These are phyloP conservation scores for Fusarium pilosicola DNA, from an alignment of 2,329 filamentous ascomycete species.

Conservation along the genomic window DNA sequence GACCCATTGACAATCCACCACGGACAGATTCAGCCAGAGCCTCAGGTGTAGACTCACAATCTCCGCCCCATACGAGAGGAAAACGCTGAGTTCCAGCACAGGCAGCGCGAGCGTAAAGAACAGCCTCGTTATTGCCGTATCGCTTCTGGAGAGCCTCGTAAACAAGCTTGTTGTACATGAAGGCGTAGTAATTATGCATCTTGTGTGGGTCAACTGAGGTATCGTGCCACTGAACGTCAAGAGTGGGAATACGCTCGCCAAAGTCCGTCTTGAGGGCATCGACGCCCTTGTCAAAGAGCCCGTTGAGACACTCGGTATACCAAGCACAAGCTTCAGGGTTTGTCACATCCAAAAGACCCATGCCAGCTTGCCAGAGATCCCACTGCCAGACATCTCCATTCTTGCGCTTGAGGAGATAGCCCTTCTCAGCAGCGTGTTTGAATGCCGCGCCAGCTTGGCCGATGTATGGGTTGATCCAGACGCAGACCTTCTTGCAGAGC, in stretches of 20 bases:
- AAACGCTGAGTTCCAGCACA: conserved; percentile 76
- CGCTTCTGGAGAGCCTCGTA: conserved; percentile 71
- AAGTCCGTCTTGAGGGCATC: conserved; percentile 82
- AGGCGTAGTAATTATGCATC: conserved; percentile 84
- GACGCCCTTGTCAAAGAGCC: conserved; percentile 74
- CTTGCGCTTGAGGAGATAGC: conserved; percentile 75
- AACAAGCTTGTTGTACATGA: conserved; percentile 76
- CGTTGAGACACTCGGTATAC: conserved; percentile 70
- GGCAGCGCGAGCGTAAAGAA: conserved; percentile 73
- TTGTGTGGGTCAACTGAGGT: conserved; percentile 65
- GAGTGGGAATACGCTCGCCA: conserved; percentile 75
- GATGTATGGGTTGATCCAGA: conserved; percentile 82
- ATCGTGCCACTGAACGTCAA: conserved; percentile 73
- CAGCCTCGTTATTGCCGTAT: conserved; percentile 63
- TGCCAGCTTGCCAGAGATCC: conserved; percentile 81
- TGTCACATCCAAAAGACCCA: conserved; percentile 79
- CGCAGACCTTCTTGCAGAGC: conserved; percentile 71
- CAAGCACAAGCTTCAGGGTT: conserved; percentile 74
- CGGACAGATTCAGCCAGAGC: conserved; percentile 77
- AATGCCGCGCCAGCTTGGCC: conserved; percentile 76
- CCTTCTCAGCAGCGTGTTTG: conserved; percentile 69
- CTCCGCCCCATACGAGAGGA: conserved; percentile 77
- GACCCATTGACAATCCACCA: conserved; percentile 70
- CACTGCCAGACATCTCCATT: conserved; percentile 79
- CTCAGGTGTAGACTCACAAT: conserved; percentile 78